Conservation (phyloP, 2,329 filamentous ascomycete genomes). For the Thelonectria discophora region DNA sequence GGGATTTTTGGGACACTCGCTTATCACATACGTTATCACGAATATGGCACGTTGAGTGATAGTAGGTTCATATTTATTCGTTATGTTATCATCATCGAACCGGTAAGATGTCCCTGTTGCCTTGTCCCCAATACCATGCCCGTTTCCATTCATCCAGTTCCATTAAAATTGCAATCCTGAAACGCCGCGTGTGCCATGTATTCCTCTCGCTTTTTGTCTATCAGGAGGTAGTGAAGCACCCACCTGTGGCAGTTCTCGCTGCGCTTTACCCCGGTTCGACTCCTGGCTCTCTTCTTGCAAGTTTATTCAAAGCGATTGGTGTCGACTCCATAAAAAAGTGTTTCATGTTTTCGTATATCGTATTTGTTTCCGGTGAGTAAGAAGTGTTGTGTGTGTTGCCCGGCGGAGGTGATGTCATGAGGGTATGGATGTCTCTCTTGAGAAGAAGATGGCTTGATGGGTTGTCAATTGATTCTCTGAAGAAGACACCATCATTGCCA, state of each 20-base stretch:
- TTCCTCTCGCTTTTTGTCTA: background rate
- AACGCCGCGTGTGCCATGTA: slow-evolving; percentile 1
- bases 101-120: background rate
- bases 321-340: background rate
- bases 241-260: too few relatives aligned
- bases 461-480: too few relatives aligned
- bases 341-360: background rate
- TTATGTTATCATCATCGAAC: too few relatives aligned
- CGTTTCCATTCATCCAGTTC: background rate
- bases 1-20: background rate
- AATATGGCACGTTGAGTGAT: background rate
- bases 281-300: background rate
- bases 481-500: too few relatives aligned
- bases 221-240: too few relatives aligned
- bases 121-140: background rate
- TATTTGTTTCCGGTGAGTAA: too few relatives aligned
- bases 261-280: background rate
- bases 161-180: background rate
- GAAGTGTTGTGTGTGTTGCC: too few relatives aligned
- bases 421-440: too few relatives aligned
- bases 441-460: too few relatives aligned
- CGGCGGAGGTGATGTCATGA: too few relatives aligned
- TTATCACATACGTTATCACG: background rate
- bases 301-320: background rate
- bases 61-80: too few relatives aligned